Evolutionary conservation across 1,284 basidiomycete genomes (phyloP), one percentile per base, ranked within the genome.

Genomic region (Sporisorium reilianum): DNA sequence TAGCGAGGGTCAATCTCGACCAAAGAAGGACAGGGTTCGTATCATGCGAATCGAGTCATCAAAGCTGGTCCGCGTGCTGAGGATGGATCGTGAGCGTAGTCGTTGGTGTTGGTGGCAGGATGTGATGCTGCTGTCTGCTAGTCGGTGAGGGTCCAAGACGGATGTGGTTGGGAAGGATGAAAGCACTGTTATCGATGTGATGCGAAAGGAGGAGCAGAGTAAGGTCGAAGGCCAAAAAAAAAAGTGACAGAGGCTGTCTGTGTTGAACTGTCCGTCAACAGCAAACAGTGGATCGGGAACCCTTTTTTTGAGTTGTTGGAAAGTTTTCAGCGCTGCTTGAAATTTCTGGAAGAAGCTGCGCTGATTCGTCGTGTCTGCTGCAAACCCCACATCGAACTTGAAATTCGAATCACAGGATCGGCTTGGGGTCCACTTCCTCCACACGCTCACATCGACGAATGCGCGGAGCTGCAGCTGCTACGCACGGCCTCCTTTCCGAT

Each of bases 331-430:
- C 42, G 40, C 40, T 55, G 46, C 46, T 58, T 58, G 58, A 61
- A 66, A 52, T 56, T 66, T 66, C 64, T 66, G 57, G 64, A 66
- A 66, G 57, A 66, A 38, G 45, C 46, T 18, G 36, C 16, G 16
- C 4, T 12, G 12, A 38, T 38, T n/a, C n/a, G n/a, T n/a, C 36
- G 36, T 38, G 16, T 38, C 36, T 3, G 16, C 36, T 12, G 28
- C 28, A 30, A 30, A 50, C 7, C 20, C 20, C 32, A 44, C 52
- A 38, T 50, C 45, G 42, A 20, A 20, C 23, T 25, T 14, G n/a
- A n/a, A n/a, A n/a, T n/a, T n/a, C n/a, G n/a, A n/a, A n/a, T n/a
- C n/a, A n/a, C n/a, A n/a, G n/a, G n/a, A n/a, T n/a, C n/a, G n/a
- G n/a, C n/a, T n/a, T n/a, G n/a, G n/a, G n/a, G n/a, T n/a, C n/a